These are phyloP conservation scores for Colletotrichum sp. DNA, from an alignment of 2,329 filamentous ascomycete species.

Conservation along the genomic window DNA sequence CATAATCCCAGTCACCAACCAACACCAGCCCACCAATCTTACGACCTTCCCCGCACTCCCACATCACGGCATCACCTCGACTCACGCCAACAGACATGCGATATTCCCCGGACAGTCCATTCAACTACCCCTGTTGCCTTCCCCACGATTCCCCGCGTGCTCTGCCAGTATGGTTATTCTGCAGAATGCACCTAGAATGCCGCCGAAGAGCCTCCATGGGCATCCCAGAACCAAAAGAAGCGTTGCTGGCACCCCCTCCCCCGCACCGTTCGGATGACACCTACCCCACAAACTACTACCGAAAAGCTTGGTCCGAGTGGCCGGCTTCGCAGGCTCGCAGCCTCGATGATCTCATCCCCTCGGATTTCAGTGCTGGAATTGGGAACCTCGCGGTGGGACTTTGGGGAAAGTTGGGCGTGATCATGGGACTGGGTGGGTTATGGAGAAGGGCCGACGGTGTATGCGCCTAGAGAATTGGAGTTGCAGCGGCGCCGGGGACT, in stretches of 20 bases:
- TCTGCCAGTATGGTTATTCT: not conserved
- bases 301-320: not conserved
- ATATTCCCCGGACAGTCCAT: not conserved
- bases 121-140: not conserved
- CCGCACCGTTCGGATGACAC: not conserved
- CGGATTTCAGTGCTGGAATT: not conserved
- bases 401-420: not conserved
- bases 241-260: not conserved
- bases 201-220: not conserved
- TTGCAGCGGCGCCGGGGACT: not conserved
- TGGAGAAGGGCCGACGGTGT: not conserved
- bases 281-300: not conserved
- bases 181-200: not conserved
- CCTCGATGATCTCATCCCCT: not conserved
- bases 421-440: not conserved
- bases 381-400: not conserved
- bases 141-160: constrained; percentile 6
- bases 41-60: constrained; percentile 3
- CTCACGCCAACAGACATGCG: not conserved
- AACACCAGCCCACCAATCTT: not conserved
- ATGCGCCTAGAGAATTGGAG: not conserved
- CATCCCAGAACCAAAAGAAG: not conserved
- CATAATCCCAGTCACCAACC: not conserved
- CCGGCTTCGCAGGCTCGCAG: not conserved
- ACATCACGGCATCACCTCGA: not conserved